Conservation (phyloP, 1,284 basidiomycete species). For the Baeospora myosura region DNA sequence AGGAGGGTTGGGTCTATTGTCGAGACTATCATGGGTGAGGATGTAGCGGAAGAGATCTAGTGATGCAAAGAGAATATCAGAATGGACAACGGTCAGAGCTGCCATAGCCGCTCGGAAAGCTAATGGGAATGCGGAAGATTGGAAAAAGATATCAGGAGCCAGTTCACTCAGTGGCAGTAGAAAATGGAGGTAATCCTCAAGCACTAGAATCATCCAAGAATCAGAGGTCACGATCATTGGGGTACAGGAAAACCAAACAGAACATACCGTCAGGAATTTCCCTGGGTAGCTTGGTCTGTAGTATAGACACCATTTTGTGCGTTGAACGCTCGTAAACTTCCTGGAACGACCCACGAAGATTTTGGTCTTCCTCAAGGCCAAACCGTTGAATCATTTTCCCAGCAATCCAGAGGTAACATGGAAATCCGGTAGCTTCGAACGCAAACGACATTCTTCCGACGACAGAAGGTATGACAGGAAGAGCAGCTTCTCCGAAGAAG, state of each 20-base stretch:
- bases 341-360: constrained; percentile 49
- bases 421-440: constrained; percentile 79
- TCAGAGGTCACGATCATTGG: no score
- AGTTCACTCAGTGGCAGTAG: constrained; percentile 64
- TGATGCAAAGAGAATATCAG: constrained; percentile 74
- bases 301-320: constrained; percentile 55
- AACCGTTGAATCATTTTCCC: constrained; percentile 77
- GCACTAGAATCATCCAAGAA: constrained; percentile 48
- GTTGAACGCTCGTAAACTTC: constrained; percentile 74
- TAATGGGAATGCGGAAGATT: constrained; percentile 66
- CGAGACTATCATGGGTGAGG: constrained; percentile 66
- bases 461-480: constrained; percentile 65
- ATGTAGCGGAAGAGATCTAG: constrained; percentile 76
- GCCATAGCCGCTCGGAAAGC: constrained; percentile 73
- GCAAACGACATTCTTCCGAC: constrained; percentile 69
- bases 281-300: constrained; percentile 60
- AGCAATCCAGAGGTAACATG: constrained; percentile 92
- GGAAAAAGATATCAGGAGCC: constrained; percentile 72
- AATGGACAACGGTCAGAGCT: constrained; percentile 72
- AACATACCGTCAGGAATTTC: constrained; percentile 77
- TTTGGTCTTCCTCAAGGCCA: constrained; percentile 51
- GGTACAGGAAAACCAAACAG: constrained; percentile 2
- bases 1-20: constrained; percentile 36
- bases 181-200: constrained; percentile 93
- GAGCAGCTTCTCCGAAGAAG: constrained; percentile 70